These are phyloP conservation scores for Lepiota subincarnata DNA, from an alignment of 768 basidiomycete genomes.

Conservation along the genomic window DNA sequence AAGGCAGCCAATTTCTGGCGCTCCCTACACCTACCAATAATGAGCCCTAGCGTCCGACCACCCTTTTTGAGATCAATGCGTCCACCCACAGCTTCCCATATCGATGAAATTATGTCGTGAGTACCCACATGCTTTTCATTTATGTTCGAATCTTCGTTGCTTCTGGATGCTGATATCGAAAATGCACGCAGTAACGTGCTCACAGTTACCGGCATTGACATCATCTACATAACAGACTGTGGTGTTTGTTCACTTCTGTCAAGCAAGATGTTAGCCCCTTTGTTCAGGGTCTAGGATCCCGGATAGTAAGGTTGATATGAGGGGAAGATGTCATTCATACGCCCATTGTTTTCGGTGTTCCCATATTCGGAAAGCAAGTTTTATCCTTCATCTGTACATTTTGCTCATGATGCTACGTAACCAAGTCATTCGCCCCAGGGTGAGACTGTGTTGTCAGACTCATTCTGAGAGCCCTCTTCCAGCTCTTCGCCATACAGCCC, in stretches of 20 bases:
- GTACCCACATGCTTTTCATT: constrained; percentile 1
- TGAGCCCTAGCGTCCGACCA: background rate
- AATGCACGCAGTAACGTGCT: background rate
- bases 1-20: background rate
- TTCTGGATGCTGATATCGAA: background rate
- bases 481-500: no score
- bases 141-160: constrained; percentile 1
- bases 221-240: background rate
- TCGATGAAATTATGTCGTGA: background rate
- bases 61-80: no score
- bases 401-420: no score
- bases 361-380: no score
- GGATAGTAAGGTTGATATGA: no score
- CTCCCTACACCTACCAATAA: background rate
- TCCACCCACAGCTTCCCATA: background rate
- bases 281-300: background rate
- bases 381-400: no score
- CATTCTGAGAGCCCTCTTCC: no score
- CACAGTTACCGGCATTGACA: background rate
- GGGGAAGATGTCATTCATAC: no score
- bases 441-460: no score
- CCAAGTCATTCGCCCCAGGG: no score
- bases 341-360: no score
- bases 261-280: background rate
- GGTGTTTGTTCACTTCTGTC: background rate